phyloP scores from a whole-genome alignment of 495 filamentous ascomycete species.

The Aspergillus mulundensis region DNA sequence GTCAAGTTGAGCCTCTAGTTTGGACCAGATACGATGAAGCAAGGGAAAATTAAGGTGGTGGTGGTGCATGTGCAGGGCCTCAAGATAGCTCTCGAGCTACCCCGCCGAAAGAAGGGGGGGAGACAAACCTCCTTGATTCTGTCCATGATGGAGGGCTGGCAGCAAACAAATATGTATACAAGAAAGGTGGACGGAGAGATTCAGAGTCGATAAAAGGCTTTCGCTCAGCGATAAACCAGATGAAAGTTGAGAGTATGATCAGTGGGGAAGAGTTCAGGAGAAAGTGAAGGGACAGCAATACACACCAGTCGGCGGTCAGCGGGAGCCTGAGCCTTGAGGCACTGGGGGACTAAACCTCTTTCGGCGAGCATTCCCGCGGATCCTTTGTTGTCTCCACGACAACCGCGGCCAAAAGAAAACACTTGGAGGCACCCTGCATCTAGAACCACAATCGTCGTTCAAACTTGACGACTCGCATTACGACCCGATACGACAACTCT shows the following conservation, averaged over 20 bases:
- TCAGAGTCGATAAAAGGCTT: constrained; percentile 23
- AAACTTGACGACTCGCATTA: neutral
- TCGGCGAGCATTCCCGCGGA: constrained; percentile 5
- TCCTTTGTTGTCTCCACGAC: constrained; percentile 44
- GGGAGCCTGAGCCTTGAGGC: constrained; percentile 8
- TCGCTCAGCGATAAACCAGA: constrained; percentile 45
- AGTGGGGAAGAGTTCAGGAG: constrained; percentile 18
- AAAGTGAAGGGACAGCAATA: constrained; percentile 24
- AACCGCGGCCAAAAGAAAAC: constrained; percentile 33
- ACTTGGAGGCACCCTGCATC: constrained; percentile 16
- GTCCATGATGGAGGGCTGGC: constrained; percentile 42
- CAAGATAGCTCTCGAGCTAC: constrained; percentile 40
- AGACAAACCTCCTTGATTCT: constrained; percentile 75
- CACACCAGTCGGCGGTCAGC: constrained; percentile 33
- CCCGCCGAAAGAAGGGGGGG: constrained; percentile 37
- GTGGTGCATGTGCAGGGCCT: constrained; percentile 21
- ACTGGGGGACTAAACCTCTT: neutral
- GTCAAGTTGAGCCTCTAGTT: constrained; percentile 2
- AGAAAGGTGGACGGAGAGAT: constrained; percentile 18
- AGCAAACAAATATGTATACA: constrained; percentile 29
- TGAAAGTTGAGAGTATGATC: constrained; percentile 15
- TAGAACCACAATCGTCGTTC: constrained; percentile 19
- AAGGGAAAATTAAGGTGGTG: constrained; percentile 14
- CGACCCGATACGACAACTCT: neutral
- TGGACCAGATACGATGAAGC: neutral